A percentile compares a stretch with the other conserved stretches of the same genome.
phyloP scores from a whole-genome alignment of 1,284 basidiomycete genomes.

The Heterobasidion irregulare region DNA sequence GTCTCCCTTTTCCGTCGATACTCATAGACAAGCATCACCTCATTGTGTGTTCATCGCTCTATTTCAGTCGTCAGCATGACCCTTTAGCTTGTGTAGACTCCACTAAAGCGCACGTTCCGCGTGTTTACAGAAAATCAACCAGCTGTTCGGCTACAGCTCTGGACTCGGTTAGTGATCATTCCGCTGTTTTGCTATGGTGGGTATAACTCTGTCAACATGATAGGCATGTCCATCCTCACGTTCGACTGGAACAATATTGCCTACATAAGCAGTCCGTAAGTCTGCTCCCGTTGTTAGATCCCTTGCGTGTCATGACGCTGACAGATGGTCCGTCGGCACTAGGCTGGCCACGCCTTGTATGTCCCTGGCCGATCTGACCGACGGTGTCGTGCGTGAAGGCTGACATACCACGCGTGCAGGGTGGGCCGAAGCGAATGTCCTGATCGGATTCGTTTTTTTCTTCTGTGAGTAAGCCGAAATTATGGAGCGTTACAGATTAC shows the following conservation, averaged over 20 bases:
- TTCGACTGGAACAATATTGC: constrained; percentile 71
- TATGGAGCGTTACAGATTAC: not conserved
- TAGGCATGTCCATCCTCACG: constrained; percentile 51
- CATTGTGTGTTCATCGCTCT: not conserved
- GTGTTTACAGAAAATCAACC: constrained; percentile 37
- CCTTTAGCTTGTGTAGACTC: not conserved
- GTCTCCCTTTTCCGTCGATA: not conserved
- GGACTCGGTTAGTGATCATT: constrained; percentile 32
- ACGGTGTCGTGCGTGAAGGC: not conserved
- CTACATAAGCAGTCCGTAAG: constrained; percentile 47
- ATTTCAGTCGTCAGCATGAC: not conserved
- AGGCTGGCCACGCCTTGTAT: constrained; percentile 24
- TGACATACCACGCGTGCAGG: constrained; percentile 13
- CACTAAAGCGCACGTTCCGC: not conserved
- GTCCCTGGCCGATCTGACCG: constrained; percentile 1
- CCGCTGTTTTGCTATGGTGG: not conserved
- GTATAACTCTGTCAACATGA: constrained; percentile 32
- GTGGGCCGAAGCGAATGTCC: constrained; percentile 80
- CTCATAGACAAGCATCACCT: not conserved
- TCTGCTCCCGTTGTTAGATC: not conserved
- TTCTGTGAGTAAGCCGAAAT: constrained; percentile 35
- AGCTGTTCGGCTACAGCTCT: constrained; percentile 74
- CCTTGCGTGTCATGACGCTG: not conserved
- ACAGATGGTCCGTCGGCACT: not conserved
- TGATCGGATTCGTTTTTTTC: constrained; percentile 71